phyloP scores from a whole-genome alignment of 148 eudicot species.

The Tetragonia tetragonoides region DNA sequence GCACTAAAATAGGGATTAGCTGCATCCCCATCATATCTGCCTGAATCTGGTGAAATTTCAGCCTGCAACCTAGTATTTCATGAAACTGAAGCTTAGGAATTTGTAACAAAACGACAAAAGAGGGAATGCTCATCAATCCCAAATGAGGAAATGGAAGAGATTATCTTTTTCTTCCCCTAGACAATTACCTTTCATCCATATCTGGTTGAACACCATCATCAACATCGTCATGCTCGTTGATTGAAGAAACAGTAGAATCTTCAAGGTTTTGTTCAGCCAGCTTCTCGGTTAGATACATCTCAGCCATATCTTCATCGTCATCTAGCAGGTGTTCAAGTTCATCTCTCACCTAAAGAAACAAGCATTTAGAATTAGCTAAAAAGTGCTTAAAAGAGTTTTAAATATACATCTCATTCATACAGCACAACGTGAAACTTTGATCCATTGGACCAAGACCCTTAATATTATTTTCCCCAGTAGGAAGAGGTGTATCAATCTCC shows the following conservation, averaged over 20 bases:
- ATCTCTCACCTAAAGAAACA: conserved; percentile 74
- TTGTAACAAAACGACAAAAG: not conserved
- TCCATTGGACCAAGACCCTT: not conserved
- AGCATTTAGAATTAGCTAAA: conserved; percentile 11
- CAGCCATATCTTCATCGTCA: conserved; percentile 98
- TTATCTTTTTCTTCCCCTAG: not conserved
- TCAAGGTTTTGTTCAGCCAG: conserved; percentile 59
- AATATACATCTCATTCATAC: not conserved
- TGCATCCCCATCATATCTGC: conserved; percentile 40
- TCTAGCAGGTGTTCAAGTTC: conserved; percentile 89
- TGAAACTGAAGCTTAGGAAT: conserved; percentile 3
- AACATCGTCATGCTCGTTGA: conserved; percentile 49
- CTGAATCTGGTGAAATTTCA: conserved; percentile 48
- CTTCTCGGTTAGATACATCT: conserved; percentile 94
- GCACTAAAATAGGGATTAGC: conserved; percentile 42
- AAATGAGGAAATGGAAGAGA: not conserved
- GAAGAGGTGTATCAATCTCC: not conserved
- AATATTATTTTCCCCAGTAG: not conserved
- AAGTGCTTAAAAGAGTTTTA: not conserved
- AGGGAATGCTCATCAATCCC: not conserved
- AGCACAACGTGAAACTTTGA: not conserved
- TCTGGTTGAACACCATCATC: conserved; percentile 56
- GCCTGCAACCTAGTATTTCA: conserved; percentile 43
- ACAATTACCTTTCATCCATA: conserved; percentile 54
- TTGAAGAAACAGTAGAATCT: conserved; percentile 58